Evolutionary conservation across 2,329 filamentous ascomycete genomes (phyloP), one percentile per base, ranked within the genome.

Genomic region (Ceratocystis papillata): DNA sequence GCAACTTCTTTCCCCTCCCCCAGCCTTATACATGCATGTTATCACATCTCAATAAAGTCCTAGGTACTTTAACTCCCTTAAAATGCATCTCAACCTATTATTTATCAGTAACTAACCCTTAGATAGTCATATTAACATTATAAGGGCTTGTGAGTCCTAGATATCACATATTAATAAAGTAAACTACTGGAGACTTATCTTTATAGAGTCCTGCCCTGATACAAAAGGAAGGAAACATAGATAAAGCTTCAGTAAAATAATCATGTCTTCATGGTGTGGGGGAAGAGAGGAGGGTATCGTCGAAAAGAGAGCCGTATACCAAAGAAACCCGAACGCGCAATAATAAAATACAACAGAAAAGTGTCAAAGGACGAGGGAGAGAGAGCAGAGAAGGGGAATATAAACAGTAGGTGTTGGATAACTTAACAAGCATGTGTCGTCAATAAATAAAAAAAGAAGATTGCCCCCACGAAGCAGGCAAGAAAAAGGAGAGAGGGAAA

Each of bases 401-500:
- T 62, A 15, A 44, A 28, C 22, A 17, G 30, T 8, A n/a, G 33
- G 7, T 28, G 17, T 20, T n/a, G 17, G 48, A 15, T 22, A 20
- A 44, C 53, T 20, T 44, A 46, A 28, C 20, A 37, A 41, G 37
- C 37, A 41, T 41, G 37, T 41, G 33, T 20, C 20, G 37, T n/a
- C 15, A 62, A 59, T 15, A 62, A 15, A 67, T 15, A 62, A 57
- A n/a, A 25, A 25, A 41, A 37, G 25, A 55, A 57, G 50, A 62
- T 4, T 41, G 59, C 10, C 12, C 10, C 37, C 37, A 5, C 37
- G 37, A 41, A 12, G 37, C 37, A 15, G 37, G 62, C 33, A 62
- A 28, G 41, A 64, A 33, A 62, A 33, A 61, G 33, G 44, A 33
- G 48, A 65, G 22, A 67, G 28, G 67, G 28, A 48, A 53, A 53